Evolutionary conservation across 352 stramenopile species (phyloP).

Genomic region (Vaucheria bursata): DNA sequence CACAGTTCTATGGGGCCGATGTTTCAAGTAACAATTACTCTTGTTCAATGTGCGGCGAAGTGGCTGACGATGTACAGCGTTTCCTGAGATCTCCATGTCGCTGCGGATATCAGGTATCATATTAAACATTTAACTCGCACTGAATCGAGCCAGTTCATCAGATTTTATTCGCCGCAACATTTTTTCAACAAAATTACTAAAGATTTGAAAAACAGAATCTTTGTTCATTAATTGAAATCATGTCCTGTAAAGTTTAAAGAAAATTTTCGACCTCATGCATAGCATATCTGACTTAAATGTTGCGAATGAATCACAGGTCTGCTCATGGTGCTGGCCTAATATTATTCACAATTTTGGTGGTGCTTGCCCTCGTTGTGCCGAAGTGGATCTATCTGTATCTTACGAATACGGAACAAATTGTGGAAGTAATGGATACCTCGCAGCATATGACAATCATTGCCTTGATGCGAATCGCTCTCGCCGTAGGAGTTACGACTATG

Average conservation of each 20-base stretch:
- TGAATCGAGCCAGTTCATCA: background rate
- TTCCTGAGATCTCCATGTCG: background rate
- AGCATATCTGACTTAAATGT: background rate
- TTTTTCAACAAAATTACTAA: background rate
- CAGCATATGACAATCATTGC: background rate
- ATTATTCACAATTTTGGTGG: background rate
- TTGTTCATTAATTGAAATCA: background rate
- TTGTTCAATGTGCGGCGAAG: background rate
- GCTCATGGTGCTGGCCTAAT: constrained; percentile 4
- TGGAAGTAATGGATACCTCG: background rate
- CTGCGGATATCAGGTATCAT: background rate
- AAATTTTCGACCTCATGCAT: background rate
- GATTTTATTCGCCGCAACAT: background rate
- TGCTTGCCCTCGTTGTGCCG: background rate
- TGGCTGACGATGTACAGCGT: background rate
- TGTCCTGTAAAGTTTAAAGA: background rate
- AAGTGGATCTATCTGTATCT: background rate
- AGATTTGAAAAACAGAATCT: background rate
- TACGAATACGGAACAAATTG: background rate
- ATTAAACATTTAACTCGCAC: background rate
- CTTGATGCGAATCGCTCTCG: background rate
- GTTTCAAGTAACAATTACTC: too few species aligned
- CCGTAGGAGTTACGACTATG: background rate
- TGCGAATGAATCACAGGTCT: background rate
- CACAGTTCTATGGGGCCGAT: too few species aligned